Base-by-base conservation (phyloP, 257 asterid genomes). In the Leonotis leonurus region DNA sequence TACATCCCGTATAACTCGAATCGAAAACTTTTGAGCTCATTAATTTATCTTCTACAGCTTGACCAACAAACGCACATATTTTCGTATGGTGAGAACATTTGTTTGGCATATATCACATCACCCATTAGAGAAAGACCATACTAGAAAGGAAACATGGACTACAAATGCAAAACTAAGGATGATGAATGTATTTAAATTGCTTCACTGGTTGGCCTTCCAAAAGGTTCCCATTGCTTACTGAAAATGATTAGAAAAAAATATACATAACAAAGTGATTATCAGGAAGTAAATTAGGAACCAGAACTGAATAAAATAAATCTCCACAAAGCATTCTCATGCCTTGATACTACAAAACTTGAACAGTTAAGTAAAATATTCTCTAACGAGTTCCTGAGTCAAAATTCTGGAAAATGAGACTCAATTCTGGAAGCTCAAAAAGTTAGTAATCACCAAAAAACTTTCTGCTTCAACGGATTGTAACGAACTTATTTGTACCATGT, bases 401-500 rank as follows among this genome's bases (percentile, higher is more conserved):
- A 41, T 32, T 30, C 70, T 53, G 44, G 44, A 62, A 56, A 48
- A 41, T 35, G 65, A 49, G 54, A 76, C 75, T 67, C 74, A 66
- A 11, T 58, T 40, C 68, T 39, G 58, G 77, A 73, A 71, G 75
- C 77, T 64, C 68, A 69, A 74, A 16, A 33, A 56, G 81, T 82
- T 69, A 78, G 77, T 67, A 71, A 69, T 84, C 80, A 81, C 71
- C 77, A 76, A 56, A 56, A 72, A 72, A 79, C 80, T 78, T 77
- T 67, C 65, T 46, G 65, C 70, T 50, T 73, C 69, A 87, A 49
- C 94, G 74, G 65, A 89, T 89, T 12, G 92, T 89, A 69, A 89
- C 97, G 53, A 87, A 89, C 84, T 89, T 89, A 73, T 87, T 89
- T 1, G 97, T 89, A 51, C 97, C 97, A 62, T 89, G 97, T 72